Evolutionary conservation across 495 filamentous ascomycete species (phyloP).

Genomic region (Penicillium turbatum): DNA sequence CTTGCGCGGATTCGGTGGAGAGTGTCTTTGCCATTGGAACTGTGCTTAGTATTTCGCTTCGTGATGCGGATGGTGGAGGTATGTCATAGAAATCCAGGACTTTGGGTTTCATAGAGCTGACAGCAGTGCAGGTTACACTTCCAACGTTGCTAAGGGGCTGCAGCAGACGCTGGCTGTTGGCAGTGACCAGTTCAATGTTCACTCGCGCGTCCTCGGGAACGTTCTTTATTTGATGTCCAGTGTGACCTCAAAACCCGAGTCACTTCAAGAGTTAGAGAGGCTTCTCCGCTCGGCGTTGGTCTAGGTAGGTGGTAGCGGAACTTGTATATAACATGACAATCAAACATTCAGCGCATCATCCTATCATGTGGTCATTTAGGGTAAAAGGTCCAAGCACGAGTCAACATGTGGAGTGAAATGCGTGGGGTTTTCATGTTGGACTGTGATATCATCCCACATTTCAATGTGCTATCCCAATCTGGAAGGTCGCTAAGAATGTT

Average conservation of each 20-base stretch:
- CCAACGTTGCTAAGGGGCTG: conserved; percentile 57
- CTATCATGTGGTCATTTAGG: too few relatives aligned
- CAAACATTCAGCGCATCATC: background rate
- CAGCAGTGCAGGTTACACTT: conserved; percentile 54
- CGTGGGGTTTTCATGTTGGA: too few relatives aligned
- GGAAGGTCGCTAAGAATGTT: too few relatives aligned
- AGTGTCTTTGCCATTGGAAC: conserved; percentile 66
- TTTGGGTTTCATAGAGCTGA: background rate
- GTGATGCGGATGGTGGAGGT: conserved; percentile 45
- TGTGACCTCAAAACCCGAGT: conserved; percentile 51
- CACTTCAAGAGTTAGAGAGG: conserved; percentile 46
- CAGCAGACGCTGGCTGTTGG: conserved; percentile 48
- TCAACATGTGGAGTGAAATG: too few relatives aligned
- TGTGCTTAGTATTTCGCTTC: conserved; percentile 62
- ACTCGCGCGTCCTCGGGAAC: conserved; percentile 71
- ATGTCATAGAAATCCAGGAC: conserved; percentile 14
- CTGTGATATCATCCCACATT: too few relatives aligned
- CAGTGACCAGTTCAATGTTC: conserved; percentile 51
- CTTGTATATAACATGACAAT: background rate
- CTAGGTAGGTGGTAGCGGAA: background rate
- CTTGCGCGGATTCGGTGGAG: conserved; percentile 48
- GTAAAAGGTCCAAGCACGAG: too few relatives aligned
- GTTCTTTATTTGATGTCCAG: conserved; percentile 75
- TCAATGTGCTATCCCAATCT: too few relatives aligned
- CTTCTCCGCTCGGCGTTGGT: conserved; percentile 24